A percentile compares a stretch with the other conserved stretches of the same genome.
Conservation (phyloP, 139 green algal species). For the Chlamydomonas urium region DNA sequence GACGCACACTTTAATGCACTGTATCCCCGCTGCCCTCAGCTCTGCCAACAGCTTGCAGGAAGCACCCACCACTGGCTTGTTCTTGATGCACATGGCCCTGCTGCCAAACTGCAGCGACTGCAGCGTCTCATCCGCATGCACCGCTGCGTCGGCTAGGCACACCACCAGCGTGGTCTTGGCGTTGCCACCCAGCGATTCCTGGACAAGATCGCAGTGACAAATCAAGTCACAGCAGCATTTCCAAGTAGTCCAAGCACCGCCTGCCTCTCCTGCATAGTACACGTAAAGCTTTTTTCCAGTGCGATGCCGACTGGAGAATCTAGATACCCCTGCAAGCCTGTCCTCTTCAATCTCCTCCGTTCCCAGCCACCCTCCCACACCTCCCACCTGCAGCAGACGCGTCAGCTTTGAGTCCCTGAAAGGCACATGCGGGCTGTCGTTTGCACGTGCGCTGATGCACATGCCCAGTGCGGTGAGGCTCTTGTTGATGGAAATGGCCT, state of each 20-base stretch:
- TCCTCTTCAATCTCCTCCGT: no score
- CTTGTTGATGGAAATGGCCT: constrained; percentile 72
- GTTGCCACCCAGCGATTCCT: constrained; percentile 79
- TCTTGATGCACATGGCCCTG: constrained; percentile 75
- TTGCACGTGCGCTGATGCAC: constrained; percentile 55
- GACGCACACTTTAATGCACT: no score
- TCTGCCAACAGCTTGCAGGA: no score
- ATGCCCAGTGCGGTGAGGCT: constrained; percentile 59
- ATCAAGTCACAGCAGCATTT: no score
- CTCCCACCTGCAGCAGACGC: constrained; percentile 60
- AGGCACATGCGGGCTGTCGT: constrained; percentile 54
- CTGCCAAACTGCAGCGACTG: constrained; percentile 74
- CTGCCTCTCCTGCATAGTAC: no score
- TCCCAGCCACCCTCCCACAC: no score
- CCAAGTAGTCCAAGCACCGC: no score
- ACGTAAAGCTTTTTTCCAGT: no score
- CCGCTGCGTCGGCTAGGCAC: constrained; percentile 49
- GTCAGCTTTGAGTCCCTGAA: constrained; percentile 85
- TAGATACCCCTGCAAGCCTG: no score
- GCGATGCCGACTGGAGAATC: no score
- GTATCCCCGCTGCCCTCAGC: no score
- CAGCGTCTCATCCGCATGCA: constrained; percentile 76
- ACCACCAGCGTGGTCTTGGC: constrained; percentile 81
- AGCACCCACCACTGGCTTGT: constrained; percentile 49
- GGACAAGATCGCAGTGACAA: constrained; percentile 10